Conservation (phyloP, 139 green algal species). For the Chlamydomonas sphaeroides region DNA sequence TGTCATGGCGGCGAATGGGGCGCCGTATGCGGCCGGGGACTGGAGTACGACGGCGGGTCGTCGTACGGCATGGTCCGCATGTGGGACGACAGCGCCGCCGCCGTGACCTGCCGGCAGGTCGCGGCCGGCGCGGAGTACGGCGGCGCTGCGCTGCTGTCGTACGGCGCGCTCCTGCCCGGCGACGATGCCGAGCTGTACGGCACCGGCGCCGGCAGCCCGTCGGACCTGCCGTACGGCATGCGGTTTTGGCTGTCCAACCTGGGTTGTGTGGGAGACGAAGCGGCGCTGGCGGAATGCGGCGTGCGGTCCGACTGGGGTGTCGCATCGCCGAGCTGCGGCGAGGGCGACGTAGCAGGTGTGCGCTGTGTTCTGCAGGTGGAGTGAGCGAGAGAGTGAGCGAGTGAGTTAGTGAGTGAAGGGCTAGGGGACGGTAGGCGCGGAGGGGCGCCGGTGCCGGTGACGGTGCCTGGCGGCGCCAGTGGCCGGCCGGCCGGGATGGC, state of each 20-base stretch:
- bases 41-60: not conserved
- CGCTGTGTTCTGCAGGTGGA: not conserved
- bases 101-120: not conserved
- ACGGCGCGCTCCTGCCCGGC: not conserved
- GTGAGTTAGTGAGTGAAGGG: no score
- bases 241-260: not conserved
- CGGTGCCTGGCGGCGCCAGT: no score
- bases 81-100: constrained; percentile 2
- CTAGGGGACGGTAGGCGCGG: no score
- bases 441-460: no score
- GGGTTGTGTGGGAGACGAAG: not conserved
- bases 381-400: no score
- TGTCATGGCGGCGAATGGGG: constrained; percentile 10
- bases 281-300: not conserved
- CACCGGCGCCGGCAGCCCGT: no score
- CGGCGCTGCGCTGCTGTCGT: no score
- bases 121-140: no score
- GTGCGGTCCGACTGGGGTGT: not conserved
- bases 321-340: not conserved
- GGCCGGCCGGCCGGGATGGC: no score
- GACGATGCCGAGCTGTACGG: no score
- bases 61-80: not conserved
- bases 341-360: not conserved
- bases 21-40: not conserved
- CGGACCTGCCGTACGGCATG: not conserved